Evolutionary conservation across 805 yeast species (phyloP).

Genomic region (Ogataea thermomethanolica): DNA sequence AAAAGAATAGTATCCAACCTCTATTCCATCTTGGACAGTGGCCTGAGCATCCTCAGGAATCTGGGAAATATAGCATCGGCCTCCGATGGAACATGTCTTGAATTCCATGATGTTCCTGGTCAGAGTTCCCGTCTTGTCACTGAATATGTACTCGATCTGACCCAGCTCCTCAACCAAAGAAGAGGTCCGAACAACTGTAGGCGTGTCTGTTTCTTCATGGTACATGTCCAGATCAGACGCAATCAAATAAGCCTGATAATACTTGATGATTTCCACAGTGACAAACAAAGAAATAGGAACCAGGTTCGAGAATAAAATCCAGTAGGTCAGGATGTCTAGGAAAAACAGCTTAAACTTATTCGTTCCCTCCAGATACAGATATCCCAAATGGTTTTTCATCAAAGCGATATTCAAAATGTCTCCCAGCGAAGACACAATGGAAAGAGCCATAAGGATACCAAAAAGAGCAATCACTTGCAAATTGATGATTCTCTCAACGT

Average conservation of each 20-base stretch:
- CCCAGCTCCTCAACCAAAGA: slow-evolving; percentile 96
- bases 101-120: slow-evolving; percentile 97
- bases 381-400: slow-evolving; percentile 51
- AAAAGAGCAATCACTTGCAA: slow-evolving; percentile 87
- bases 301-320: slow-evolving; percentile 94
- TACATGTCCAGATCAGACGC: slow-evolving; percentile 94
- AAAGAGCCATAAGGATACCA: slow-evolving; percentile 66
- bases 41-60: slow-evolving; percentile 90
- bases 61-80: slow-evolving; percentile 78
- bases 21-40: slow-evolving; percentile 70
- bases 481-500: slow-evolving; percentile 93
- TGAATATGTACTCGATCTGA: slow-evolving; percentile 91
- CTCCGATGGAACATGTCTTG: slow-evolving; percentile 89
- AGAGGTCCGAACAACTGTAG: slow-evolving; percentile 92
- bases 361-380: slow-evolving; percentile 65
- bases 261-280: slow-evolving; percentile 92
- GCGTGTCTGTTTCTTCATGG: slow-evolving; percentile 82
- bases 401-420: slow-evolving; percentile 70
- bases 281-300: slow-evolving; percentile 98
- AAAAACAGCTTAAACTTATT: slow-evolving; percentile 72
- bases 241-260: slow-evolving; percentile 91
- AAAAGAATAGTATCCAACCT: slow-evolving; percentile 73
- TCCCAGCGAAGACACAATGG: slow-evolving; percentile 83
- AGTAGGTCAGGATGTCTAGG: slow-evolving; percentile 82
- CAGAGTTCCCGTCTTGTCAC: slow-evolving; percentile 96